Percentiles rank a stretch among this genome's conserved stretches.
phyloP scores from a whole-genome alignment of 768 basidiomycete genomes.

The Pisolithus microcarpus region DNA sequence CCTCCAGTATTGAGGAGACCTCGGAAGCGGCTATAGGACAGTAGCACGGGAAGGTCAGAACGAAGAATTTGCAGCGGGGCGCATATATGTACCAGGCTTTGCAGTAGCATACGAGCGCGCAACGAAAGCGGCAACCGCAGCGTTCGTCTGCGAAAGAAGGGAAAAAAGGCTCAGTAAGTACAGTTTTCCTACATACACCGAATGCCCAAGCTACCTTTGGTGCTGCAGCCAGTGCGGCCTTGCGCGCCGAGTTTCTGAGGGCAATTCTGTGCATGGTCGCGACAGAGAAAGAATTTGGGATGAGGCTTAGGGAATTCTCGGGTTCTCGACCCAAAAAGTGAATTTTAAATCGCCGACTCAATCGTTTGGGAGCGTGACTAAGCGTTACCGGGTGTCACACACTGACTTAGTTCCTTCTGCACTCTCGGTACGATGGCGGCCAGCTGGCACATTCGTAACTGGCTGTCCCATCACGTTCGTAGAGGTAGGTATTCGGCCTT shows the following conservation, averaged over 20 bases:
- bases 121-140: slow-evolving; percentile 39
- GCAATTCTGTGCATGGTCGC: slow-evolving; percentile 78
- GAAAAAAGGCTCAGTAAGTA: slow-evolving; percentile 9
- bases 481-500: slow-evolving; percentile 13
- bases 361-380: slow-evolving; percentile 11
- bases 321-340: slow-evolving; percentile 25
- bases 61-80: slow-evolving; percentile 8
- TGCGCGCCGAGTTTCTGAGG: slow-evolving; percentile 77
- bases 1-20: slow-evolving; percentile 98
- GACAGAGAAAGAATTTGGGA: slow-evolving; percentile 37
- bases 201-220: slow-evolving; percentile 44
- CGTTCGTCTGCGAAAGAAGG: slow-evolving; percentile 26
- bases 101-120: slow-evolving; percentile 94
- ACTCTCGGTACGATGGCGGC: not conserved
- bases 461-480: slow-evolving; percentile 19
- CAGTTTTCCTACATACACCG: slow-evolving; percentile 7
- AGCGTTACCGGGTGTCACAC: too few species aligned
- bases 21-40: slow-evolving; percentile 81
- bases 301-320: slow-evolving; percentile 33
- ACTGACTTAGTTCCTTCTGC: too few species aligned
- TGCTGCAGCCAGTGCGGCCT: slow-evolving; percentile 61
- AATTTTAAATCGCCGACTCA: slow-evolving; percentile 26
- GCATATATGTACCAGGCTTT: slow-evolving; percentile 74
- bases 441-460: slow-evolving; percentile 19
- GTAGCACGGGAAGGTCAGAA: slow-evolving; percentile 7